phyloP scores from a whole-genome alignment of 2,329 filamentous ascomycete species.

The Xylariaceae sp. region DNA sequence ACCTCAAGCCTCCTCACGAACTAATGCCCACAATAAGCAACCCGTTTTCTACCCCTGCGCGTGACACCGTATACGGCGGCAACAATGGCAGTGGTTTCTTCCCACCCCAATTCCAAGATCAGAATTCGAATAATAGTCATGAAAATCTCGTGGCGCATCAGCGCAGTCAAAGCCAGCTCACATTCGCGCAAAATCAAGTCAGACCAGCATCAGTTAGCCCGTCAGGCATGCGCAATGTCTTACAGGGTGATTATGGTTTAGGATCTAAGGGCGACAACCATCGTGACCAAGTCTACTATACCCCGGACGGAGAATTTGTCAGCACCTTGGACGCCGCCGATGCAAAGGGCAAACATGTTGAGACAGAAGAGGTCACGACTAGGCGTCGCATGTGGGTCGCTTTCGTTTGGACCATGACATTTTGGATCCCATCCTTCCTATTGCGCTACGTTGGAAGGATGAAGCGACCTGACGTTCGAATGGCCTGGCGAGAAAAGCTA shows the following conservation, averaged over 20 bases:
- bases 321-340: slow-evolving; percentile 71
- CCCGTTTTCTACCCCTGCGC: slow-evolving; percentile 40
- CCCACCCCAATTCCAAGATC: slow-evolving; percentile 52
- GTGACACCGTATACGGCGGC: slow-evolving; percentile 69
- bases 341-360: slow-evolving; percentile 69
- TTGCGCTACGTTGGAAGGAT: slow-evolving; percentile 83
- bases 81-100: slow-evolving; percentile 65
- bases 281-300: slow-evolving; percentile 70
- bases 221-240: slow-evolving; percentile 50
- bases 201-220: slow-evolving; percentile 57
- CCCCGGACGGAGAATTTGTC: slow-evolving; percentile 60
- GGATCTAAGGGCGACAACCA: slow-evolving; percentile 77
- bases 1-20: slow-evolving; percentile 64
- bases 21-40: slow-evolving; percentile 29
- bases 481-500: slow-evolving; percentile 96
- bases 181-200: slow-evolving; percentile 33
- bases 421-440: slow-evolving; percentile 85
- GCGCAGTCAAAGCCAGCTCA: slow-evolving; percentile 51
- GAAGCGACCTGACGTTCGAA: slow-evolving; percentile 92
- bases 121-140: slow-evolving; percentile 60
- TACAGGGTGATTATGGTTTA: slow-evolving; percentile 79
- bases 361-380: slow-evolving; percentile 58
- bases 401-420: slow-evolving; percentile 81
- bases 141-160: slow-evolving; percentile 63
- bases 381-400: slow-evolving; percentile 72